A percentile compares a stretch with the other conserved stretches of the same genome.
Conservation (phyloP, 352 stramenopile genomes). For the Globisporangium polare region DNA sequence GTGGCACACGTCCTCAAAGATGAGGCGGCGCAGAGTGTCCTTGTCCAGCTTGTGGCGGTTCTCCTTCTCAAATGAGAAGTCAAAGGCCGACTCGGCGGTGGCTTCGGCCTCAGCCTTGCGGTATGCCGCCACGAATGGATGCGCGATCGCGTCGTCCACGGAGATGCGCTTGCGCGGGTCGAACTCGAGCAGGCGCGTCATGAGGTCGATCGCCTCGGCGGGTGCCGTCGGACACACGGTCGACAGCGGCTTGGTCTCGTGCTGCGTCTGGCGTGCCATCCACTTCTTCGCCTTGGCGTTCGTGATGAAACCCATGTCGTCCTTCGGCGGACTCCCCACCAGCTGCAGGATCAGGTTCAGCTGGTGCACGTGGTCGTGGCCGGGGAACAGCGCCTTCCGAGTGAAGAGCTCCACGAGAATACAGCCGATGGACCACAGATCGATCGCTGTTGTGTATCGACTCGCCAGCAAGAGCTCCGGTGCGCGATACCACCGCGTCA, state of each 20-base stretch:
- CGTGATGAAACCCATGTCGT: slow-evolving; percentile 78
- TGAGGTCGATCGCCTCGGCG: slow-evolving; percentile 73
- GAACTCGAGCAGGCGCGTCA: slow-evolving; percentile 86
- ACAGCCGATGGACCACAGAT: slow-evolving; percentile 96
- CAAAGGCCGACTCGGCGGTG: slow-evolving; percentile 46
- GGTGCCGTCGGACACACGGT: slow-evolving; percentile 55
- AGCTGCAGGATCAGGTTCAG: slow-evolving; percentile 87
- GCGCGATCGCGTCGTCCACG: slow-evolving; percentile 68
- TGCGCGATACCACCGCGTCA: slow-evolving; percentile 93
- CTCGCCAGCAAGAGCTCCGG: slow-evolving; percentile 93
- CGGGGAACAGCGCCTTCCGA: slow-evolving; percentile 72
- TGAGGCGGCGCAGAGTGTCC: slow-evolving; percentile 69
- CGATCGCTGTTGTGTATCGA: slow-evolving; percentile 93
- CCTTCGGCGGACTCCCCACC: slow-evolving; percentile 52
- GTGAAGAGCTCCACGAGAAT: slow-evolving; percentile 98
- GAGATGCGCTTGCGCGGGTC: slow-evolving; percentile 78
- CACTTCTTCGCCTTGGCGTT: slow-evolving; percentile 82
- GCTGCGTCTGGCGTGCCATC: slow-evolving; percentile 71
- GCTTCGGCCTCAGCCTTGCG: slow-evolving; percentile 42
- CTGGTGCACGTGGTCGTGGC: slow-evolving; percentile 84
- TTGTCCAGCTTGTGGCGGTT: slow-evolving; percentile 64
- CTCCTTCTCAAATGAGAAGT: slow-evolving; percentile 83
- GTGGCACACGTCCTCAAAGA: slow-evolving; percentile 84
- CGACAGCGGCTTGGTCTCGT: slow-evolving; percentile 44
- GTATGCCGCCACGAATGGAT: slow-evolving; percentile 74